Evolutionary conservation across 148 eudicot species (phyloP).

Genomic region (Amaranthus palmeri): DNA sequence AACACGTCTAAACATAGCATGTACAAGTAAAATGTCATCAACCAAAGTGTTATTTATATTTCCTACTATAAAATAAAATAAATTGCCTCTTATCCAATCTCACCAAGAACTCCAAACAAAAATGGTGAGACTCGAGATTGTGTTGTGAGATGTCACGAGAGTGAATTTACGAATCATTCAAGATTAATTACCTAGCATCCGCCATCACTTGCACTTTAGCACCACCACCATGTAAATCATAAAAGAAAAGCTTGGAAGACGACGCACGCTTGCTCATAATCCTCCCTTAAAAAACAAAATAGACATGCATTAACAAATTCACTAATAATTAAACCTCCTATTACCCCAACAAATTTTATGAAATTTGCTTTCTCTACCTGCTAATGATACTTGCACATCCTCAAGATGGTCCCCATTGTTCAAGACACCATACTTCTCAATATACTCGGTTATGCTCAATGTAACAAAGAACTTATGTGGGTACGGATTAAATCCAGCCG

Average conservation of each 20-base stretch:
- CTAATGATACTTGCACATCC: conserved; percentile 59
- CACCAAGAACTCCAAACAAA: too few species aligned
- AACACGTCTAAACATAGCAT: too few species aligned
- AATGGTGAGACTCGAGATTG: too few species aligned
- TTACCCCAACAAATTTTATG: background rate
- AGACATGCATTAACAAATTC: background rate
- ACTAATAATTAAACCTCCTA: background rate
- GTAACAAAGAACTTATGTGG: conserved; percentile 76
- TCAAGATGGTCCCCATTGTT: conserved; percentile 62
- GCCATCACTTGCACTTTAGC: conserved; percentile 94
- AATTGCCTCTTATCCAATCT: too few species aligned
- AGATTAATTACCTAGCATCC: conserved; percentile 63
- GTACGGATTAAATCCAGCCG: conserved; percentile 69
- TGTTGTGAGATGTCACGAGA: too few species aligned
- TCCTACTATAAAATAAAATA: too few species aligned
- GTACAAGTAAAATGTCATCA: background rate
- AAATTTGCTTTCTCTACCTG: conserved; percentile 41
- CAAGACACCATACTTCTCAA: conserved; percentile 53
- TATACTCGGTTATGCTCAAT: conserved; percentile 48
- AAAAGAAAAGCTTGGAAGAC: conserved; percentile 80
- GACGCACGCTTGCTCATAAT: conserved; percentile 88
- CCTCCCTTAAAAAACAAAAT: conserved; percentile 47
- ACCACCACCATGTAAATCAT: conserved; percentile 72
- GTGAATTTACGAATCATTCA: too few species aligned
- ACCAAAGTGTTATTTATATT: background rate